Evolutionary conservation across 2,329 filamentous ascomycete genomes (phyloP).

Genomic region (Colletotrichum spinosum): DNA sequence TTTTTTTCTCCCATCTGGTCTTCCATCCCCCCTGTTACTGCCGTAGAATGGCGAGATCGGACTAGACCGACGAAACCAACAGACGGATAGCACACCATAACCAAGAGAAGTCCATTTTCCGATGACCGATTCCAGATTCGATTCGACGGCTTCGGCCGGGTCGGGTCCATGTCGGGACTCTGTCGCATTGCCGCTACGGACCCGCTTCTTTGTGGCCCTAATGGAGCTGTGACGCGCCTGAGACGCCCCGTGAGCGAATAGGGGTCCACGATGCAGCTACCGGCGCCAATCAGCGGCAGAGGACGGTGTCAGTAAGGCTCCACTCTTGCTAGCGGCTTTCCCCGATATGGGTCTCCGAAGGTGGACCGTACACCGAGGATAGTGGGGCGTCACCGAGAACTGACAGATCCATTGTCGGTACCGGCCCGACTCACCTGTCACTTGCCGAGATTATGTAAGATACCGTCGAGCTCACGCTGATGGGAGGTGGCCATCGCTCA

Average conservation of each 20-base stretch:
- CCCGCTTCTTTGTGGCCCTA: not conserved
- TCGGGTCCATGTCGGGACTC: conserved; percentile 16
- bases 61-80: not conserved
- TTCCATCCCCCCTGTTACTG: conserved; percentile 2
- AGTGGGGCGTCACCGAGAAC: conserved; percentile 11
- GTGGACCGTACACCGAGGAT: not conserved
- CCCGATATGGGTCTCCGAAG: conserved; percentile 22
- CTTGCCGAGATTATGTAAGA: conserved; percentile 18
- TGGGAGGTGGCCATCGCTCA: not conserved
- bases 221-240: conserved; percentile 34
- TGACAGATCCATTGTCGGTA: not conserved
- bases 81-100: not conserved
- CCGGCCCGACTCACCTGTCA: not conserved
- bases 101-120: not conserved
- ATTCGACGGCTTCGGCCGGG: conserved; percentile 20
- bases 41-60: not conserved
- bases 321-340: conserved; percentile 26
- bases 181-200: too few relatives aligned
- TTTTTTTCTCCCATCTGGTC: not conserved
- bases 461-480: not conserved
- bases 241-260: conserved; percentile 31
- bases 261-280: not conserved
- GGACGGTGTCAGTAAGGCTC: fast-evolving
- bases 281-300: not conserved
- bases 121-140: not conserved